Percentiles rank a stretch among this genome's conserved stretches.
Evolutionary conservation across 2,329 filamentous ascomycete genomes (phyloP).

Genomic region (Apiospora arundinis): DNA sequence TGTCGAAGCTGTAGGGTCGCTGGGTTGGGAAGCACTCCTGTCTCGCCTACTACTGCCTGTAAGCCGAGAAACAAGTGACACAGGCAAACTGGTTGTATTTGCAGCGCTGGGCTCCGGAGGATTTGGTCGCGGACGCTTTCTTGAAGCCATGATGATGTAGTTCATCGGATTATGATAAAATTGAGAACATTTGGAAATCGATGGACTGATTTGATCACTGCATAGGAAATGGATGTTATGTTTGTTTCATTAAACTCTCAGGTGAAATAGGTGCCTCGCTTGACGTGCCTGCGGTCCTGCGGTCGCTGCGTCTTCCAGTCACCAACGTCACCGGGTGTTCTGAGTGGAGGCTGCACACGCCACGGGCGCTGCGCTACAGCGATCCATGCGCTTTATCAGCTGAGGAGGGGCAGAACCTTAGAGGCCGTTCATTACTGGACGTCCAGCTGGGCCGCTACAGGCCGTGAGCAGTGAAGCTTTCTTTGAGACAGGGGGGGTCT

Average conservation of each 20-base stretch:
- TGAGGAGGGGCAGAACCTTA: constrained; percentile 1
- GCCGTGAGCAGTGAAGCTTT: background rate
- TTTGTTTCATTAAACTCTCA: background rate
- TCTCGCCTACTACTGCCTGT: constrained; percentile 6
- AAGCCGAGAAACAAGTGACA: constrained; percentile 25
- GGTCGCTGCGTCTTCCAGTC: background rate
- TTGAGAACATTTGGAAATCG: background rate
- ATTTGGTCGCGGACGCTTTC: constrained; percentile 49
- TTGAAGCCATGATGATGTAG: constrained; percentile 45
- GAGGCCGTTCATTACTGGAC: background rate
- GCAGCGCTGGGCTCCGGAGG: constrained; percentile 35
- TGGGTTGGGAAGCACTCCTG: constrained; percentile 23
- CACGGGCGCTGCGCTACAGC: background rate
- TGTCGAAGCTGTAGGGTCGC: background rate
- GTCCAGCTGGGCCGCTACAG: background rate
- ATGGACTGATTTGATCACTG: background rate
- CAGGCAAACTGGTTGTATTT: constrained; percentile 31
- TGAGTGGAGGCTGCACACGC: constrained; percentile 5
- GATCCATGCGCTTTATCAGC: constrained; percentile 18
- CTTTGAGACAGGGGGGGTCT: background rate
- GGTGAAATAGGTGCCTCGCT: constrained; percentile 9
- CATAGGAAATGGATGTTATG: background rate
- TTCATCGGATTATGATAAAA: background rate
- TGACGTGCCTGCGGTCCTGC: background rate
- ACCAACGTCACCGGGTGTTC: constrained; percentile 13